Evolutionary conservation across 129 eudicot species (phyloP), one percentile per base, ranked within the genome.

Genomic region (Solidago caesia): DNA sequence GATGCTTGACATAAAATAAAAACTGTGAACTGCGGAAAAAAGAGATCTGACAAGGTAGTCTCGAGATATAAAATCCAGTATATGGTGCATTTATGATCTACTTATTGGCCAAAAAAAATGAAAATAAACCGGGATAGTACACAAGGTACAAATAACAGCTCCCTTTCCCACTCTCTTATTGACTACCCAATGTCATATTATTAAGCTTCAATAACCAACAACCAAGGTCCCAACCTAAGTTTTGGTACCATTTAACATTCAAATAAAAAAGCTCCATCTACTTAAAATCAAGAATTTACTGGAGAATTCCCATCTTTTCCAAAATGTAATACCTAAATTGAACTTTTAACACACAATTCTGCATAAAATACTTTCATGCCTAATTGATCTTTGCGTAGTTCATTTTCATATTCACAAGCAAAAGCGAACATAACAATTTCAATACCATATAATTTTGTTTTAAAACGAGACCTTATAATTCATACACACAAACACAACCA

Each of bases 81-180:
- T 42, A 16, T n/a, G 45, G 39, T 73, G 77, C n/a, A 46, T 73
- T 26, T 60, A 73, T 14, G 61, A 59, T 73, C 77, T 33, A 60
- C 53, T 56, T 56, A 56, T 11, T 55, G 62, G 48, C 62, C 25
- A 15, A 72, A 33, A 45, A 59, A 55, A 26, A 27, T 21, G 14
- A 41, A 27, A 61, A 51, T 15, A 48, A n/a, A 33, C 39, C 39
- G 2, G 39, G 11, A 64, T 11, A 33, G 39, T 29, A 15, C 8
- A 59, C 63, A 64, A 21, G 39, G 53, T 49, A 63, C 52, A 49
- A 5, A 49, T 0, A 75, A 60, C 39, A 27, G 7, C 42, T 59
- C 67, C 44, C 12, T 61, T 74, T 33, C 60, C 33, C 71, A 7
- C 42, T 41, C 14, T 47, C 16, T 74, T 48, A 75, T 6, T 51